Conservation (phyloP, 495 filamentous ascomycete genomes). For the Trichocladium antarcticum region DNA sequence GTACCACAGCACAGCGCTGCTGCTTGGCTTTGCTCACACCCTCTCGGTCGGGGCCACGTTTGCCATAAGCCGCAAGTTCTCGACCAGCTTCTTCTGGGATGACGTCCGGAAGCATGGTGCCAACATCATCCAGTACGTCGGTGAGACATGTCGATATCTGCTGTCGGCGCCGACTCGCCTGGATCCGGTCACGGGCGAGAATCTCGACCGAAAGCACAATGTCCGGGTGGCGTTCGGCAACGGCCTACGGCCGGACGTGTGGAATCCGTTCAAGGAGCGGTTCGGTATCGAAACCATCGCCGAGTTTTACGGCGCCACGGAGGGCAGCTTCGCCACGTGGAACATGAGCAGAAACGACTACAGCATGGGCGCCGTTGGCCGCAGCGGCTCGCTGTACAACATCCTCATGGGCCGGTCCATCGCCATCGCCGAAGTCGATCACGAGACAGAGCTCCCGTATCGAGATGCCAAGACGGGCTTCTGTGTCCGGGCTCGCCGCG, state of each 20-base stretch:
- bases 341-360: slow-evolving; percentile 70
- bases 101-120: slow-evolving; percentile 62
- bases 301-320: slow-evolving; percentile 88
- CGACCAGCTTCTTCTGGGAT: slow-evolving; percentile 68
- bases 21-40: slow-evolving; percentile 55
- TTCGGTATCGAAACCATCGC: slow-evolving; percentile 70
- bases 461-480: slow-evolving; percentile 65
- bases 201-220: slow-evolving; percentile 65
- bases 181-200: slow-evolving; percentile 54
- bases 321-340: slow-evolving; percentile 61
- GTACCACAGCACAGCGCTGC: slow-evolving; percentile 74
- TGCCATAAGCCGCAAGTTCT: slow-evolving; percentile 70
- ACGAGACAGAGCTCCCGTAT: slow-evolving; percentile 55
- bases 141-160: slow-evolving; percentile 88
- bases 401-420: slow-evolving; percentile 40
- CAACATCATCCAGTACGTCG: slow-evolving; percentile 88
- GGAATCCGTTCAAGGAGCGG: slow-evolving; percentile 76
- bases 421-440: slow-evolving; percentile 63
- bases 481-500: slow-evolving; percentile 47
- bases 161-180: slow-evolving; percentile 56
- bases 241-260: slow-evolving; percentile 84
- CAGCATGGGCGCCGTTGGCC: slow-evolving; percentile 68
- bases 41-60: slow-evolving; percentile 55
- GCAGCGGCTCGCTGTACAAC: slow-evolving; percentile 52
- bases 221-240: slow-evolving; percentile 84